Evolutionary conservation across 257 asterid species (phyloP).

Genomic region (Forsythia suspensa): DNA sequence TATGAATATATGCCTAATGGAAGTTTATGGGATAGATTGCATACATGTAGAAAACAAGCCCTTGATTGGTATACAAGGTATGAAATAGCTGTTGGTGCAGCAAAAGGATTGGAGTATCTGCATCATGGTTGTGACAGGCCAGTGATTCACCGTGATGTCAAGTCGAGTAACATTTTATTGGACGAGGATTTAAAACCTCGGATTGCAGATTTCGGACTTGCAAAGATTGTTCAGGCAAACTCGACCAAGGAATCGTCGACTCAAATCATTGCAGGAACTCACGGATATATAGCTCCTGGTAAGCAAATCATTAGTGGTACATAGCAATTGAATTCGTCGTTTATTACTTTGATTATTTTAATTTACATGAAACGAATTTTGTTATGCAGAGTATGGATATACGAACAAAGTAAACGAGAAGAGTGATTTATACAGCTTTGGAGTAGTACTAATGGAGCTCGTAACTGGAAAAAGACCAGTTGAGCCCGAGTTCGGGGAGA

Average conservation of each 20-base stretch:
- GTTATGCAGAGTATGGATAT: constrained; percentile 72
- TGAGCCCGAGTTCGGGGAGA: constrained; percentile 79
- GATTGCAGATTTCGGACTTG: constrained; percentile 93
- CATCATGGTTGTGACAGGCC: constrained; percentile 80
- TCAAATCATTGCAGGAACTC: constrained; percentile 79
- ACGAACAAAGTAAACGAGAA: constrained; percentile 74
- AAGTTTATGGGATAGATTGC: constrained; percentile 83
- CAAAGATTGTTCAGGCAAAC: constrained; percentile 57
- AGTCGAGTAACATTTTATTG: constrained; percentile 85
- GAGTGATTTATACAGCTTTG: constrained; percentile 89
- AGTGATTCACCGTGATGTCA: constrained; percentile 83
- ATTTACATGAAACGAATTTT: neutral
- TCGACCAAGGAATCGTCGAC: constrained; percentile 44
- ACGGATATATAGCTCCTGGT: constrained; percentile 97
- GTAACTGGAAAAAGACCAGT: constrained; percentile 83
- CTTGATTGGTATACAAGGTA: constrained; percentile 82
- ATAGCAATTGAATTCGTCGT: neutral
- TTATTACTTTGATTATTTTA: neutral
- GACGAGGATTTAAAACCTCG: constrained; percentile 74
- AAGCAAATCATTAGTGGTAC: neutral
- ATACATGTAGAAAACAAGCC: constrained; percentile 41
- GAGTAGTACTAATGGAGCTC: constrained; percentile 91
- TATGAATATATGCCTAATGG: constrained; percentile 95
- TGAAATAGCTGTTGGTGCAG: constrained; percentile 84
- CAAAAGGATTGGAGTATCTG: constrained; percentile 81